These are phyloP conservation scores for Multifurca ochricompacta DNA, from an alignment of 768 basidiomycete genomes.

Conservation along the genomic window DNA sequence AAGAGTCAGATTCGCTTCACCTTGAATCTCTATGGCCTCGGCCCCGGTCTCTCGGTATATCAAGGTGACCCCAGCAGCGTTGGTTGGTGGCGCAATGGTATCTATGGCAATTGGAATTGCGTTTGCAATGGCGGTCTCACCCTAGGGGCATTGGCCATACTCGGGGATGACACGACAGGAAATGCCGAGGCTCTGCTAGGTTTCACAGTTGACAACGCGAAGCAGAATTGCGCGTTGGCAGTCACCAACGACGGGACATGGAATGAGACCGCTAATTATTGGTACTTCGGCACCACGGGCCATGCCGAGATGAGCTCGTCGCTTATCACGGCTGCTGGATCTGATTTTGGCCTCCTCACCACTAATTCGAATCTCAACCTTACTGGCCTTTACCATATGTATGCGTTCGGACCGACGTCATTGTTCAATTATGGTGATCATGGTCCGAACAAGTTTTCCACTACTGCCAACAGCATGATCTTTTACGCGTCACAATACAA, in stretches of 20 bases:
- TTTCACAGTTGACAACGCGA: slow-evolving; percentile 65
- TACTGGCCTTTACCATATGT: slow-evolving; percentile 89
- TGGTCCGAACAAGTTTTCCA: slow-evolving; percentile 90
- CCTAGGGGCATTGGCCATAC: slow-evolving; percentile 82
- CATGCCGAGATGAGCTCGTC: slow-evolving; percentile 85
- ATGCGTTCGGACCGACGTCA: slow-evolving; percentile 74
- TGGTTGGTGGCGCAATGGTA: slow-evolving; percentile 75
- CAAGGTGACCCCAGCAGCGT: slow-evolving; percentile 31
- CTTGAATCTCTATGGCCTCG: slow-evolving; percentile 73
- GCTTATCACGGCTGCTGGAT: slow-evolving; percentile 80
- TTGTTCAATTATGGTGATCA: slow-evolving; percentile 79
- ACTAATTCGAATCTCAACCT: slow-evolving; percentile 61
- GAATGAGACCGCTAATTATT: slow-evolving; percentile 91
- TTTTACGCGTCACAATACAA: slow-evolving; percentile 67
- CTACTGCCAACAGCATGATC: slow-evolving; percentile 85
- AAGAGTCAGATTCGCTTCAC: slow-evolving; percentile 58
- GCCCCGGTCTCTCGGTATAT: slow-evolving; percentile 51
- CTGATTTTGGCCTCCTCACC: slow-evolving; percentile 62
- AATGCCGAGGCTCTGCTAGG: slow-evolving; percentile 57
- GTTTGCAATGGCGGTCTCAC: slow-evolving; percentile 90
- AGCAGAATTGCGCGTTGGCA: slow-evolving; percentile 62
- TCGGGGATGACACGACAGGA: slow-evolving; percentile 74
- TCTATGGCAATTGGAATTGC: slow-evolving; percentile 96
- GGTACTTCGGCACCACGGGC: slow-evolving; percentile 91
- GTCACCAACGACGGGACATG: slow-evolving; percentile 75